phyloP scores from a whole-genome alignment of 345 rosid genomes.

The Brassica rapa region DNA sequence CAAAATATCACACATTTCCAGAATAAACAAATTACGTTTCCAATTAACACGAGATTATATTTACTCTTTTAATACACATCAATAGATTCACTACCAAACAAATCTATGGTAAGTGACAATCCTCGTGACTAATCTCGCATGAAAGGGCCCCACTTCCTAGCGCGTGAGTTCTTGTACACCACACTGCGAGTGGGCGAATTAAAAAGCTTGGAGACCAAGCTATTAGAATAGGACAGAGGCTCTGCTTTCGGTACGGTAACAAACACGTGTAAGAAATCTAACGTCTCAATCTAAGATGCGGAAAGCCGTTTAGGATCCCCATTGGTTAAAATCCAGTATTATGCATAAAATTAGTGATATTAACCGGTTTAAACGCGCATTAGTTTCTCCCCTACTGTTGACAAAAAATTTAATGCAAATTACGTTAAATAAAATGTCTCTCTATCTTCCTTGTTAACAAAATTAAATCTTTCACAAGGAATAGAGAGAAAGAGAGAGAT shows the following conservation, averaged over 20 bases:
- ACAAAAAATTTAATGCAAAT: not conserved
- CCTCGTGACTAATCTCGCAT: slow-evolving; percentile 21
- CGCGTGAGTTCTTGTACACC: not conserved
- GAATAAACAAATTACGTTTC: not conserved
- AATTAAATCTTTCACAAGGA: too few relatives aligned
- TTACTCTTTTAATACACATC: not conserved
- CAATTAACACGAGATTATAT: not conserved
- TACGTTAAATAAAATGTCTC: not conserved
- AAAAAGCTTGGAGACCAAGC: slow-evolving; percentile 40
- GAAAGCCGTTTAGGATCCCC: slow-evolving; percentile 33
- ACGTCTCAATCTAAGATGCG: slow-evolving; percentile 37
- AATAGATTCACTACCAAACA: not conserved
- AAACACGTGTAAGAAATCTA: slow-evolving; percentile 34
- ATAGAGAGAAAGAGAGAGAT: too few relatives aligned
- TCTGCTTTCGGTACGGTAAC: slow-evolving; percentile 31
- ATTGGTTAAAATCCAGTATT: not conserved
- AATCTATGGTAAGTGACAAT: slow-evolving; percentile 12
- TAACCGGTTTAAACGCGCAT: slow-evolving; percentile 20
- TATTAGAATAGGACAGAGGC: slow-evolving; percentile 22
- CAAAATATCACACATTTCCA: slow-evolving; percentile 6
- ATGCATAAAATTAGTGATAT: too few relatives aligned
- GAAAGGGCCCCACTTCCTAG: not conserved
- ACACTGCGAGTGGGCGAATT: not conserved
- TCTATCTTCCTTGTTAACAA: too few relatives aligned
- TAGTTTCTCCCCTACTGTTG: not conserved